phyloP scores from a whole-genome alignment of 2,329 filamentous ascomycete species.

The Venturiaceae sp. region DNA sequence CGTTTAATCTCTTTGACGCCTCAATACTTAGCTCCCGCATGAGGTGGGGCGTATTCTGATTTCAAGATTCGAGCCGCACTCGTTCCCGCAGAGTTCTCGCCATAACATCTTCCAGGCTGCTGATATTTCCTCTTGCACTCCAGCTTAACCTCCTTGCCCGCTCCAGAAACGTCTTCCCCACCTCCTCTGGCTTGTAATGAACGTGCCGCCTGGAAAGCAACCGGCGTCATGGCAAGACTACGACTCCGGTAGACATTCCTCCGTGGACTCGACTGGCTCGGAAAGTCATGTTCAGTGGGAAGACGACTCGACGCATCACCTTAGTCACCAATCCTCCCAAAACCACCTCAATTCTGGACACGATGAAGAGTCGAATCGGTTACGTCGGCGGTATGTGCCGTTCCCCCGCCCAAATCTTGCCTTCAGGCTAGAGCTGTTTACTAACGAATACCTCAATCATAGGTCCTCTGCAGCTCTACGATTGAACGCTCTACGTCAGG shows the following conservation, averaged over 20 bases:
- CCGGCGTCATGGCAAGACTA: conserved; percentile 38
- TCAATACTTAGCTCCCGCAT: neutral
- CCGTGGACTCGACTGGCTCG: conserved; percentile 24
- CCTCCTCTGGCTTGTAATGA: conserved; percentile 16
- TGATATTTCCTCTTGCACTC: too few species aligned
- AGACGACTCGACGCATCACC: conserved; percentile 15
- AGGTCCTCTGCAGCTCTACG: conserved; percentile 41
- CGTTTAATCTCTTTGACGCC: neutral
- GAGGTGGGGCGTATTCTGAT: neutral
- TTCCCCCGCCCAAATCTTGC: neutral
- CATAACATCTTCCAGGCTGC: neutral
- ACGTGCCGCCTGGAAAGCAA: conserved; percentile 24
- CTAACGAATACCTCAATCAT: conserved; percentile 10
- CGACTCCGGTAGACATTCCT: conserved; percentile 29
- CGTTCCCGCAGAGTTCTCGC: neutral
- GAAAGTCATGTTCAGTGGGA: conserved; percentile 28
- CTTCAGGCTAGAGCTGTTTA: too few species aligned
- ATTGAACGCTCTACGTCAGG: conserved; percentile 48
- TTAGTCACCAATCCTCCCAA: conserved; percentile 5
- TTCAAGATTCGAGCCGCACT: neutral
- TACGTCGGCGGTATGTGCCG: conserved; percentile 14
- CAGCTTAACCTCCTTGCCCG: too few species aligned
- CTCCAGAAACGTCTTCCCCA: neutral
- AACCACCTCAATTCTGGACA: conserved; percentile 7
- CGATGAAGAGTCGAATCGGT: conserved; percentile 11